Conservation (phyloP, 805 yeast species). For the Starmerella cellae region DNA sequence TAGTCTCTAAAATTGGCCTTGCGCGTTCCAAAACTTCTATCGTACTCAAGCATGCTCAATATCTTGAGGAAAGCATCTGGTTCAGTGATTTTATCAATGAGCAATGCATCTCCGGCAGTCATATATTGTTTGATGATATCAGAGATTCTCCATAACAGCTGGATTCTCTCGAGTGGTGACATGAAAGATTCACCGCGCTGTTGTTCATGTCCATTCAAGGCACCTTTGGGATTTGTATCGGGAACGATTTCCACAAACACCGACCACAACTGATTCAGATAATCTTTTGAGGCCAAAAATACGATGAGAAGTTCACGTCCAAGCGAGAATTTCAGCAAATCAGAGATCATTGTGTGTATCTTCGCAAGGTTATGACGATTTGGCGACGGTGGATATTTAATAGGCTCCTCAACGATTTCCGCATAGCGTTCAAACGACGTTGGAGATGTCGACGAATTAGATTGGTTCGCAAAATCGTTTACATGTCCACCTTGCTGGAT, state of each 20-base stretch:
- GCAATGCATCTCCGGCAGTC: constrained; percentile 53
- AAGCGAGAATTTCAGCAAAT: constrained; percentile 47
- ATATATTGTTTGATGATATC: constrained; percentile 56
- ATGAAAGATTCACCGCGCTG: no score
- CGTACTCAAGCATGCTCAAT: constrained; percentile 72
- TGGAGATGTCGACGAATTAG: neutral
- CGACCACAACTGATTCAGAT: constrained; percentile 38
- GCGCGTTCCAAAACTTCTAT: constrained; percentile 66
- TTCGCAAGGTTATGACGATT: constrained; percentile 38
- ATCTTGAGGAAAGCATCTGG: constrained; percentile 44
- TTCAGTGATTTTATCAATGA: constrained; percentile 44
- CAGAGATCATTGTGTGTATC: constrained; percentile 44
- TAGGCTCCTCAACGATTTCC: constrained; percentile 71
- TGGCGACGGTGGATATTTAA: constrained; percentile 52
- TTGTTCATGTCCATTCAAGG: neutral
- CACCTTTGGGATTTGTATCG: neutral
- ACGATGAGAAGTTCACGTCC: constrained; percentile 48
- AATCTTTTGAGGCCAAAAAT: constrained; percentile 42
- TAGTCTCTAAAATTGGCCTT: constrained; percentile 72
- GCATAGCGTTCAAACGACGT: constrained; percentile 38
- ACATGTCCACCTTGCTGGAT: constrained; percentile 8
- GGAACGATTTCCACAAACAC: constrained; percentile 32
- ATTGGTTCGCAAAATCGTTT: neutral
- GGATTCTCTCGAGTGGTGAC: constrained; percentile 31
- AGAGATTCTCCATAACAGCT: constrained; percentile 51